These are phyloP conservation scores for Suhomyces atakaporum DNA, from an alignment of 1,139 yeast genomes.

Conservation along the genomic window DNA sequence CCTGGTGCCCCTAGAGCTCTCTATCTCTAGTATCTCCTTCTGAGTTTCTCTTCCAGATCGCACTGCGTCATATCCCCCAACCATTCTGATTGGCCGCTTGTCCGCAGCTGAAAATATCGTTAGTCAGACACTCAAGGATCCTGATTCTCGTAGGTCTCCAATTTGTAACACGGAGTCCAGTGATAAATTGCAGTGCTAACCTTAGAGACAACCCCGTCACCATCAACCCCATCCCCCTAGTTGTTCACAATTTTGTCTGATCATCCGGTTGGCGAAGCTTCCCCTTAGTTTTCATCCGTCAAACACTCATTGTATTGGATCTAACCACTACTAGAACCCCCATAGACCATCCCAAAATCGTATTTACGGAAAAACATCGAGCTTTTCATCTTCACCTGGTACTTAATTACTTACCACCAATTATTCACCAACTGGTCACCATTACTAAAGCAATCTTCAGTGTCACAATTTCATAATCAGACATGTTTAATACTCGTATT, in stretches of 20 bases:
- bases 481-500: slow-evolving; percentile 22
- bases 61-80: not conserved
- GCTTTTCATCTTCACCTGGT: too few species aligned
- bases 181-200: too few species aligned
- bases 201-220: too few species aligned
- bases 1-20: slow-evolving; percentile 9
- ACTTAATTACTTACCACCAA: too few species aligned
- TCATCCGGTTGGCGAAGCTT: too few species aligned
- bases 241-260: not conserved
- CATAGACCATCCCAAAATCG: not conserved
- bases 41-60: not conserved
- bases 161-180: slow-evolving; percentile 1
- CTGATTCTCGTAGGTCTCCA: not conserved
- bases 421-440: too few species aligned
- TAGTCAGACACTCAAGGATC: not conserved
- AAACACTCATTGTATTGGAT: too few species aligned
- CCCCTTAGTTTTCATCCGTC: too few species aligned
- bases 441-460: too few species aligned
- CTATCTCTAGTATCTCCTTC: slow-evolving; percentile 4
- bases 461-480: not conserved
- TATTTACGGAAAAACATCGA: too few species aligned
- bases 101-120: slow-evolving; percentile 2
- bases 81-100: not conserved
- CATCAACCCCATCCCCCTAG: not conserved
- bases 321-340: not conserved